Percentiles rank a stretch among this genome's conserved stretches.
These are phyloP conservation scores for Talaromyces rugulosus DNA, from an alignment of 2,329 filamentous ascomycete genomes.

Conservation along the genomic window DNA sequence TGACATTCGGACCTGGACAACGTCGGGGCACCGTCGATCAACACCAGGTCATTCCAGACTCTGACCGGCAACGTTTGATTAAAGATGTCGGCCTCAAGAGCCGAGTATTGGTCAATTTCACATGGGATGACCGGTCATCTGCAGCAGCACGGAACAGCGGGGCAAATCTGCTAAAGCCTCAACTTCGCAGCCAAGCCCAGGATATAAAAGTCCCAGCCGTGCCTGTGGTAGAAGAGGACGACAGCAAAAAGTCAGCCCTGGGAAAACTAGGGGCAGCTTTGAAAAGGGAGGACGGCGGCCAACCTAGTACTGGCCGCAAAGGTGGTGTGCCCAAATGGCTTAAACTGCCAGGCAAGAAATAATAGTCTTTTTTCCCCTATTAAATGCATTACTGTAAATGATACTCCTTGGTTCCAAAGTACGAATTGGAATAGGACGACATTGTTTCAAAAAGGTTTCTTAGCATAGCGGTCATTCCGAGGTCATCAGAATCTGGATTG, in stretches of 20 bases:
- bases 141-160: constrained; percentile 47
- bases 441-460: background rate
- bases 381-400: background rate
- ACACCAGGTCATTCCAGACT: constrained; percentile 33
- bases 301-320: constrained; percentile 28
- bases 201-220: constrained; percentile 63
- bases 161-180: constrained; percentile 56
- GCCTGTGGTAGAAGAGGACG: constrained; percentile 39
- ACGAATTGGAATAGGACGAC: background rate
- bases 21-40: background rate
- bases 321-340: constrained; percentile 64
- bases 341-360: constrained; percentile 69
- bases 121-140: constrained; percentile 66
- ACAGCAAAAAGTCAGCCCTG: constrained; percentile 20
- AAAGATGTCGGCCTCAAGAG: constrained; percentile 66
- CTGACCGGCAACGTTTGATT: constrained; percentile 58
- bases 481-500: background rate
- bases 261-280: constrained; percentile 13
- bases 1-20: constrained; percentile 44
- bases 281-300: constrained; percentile 31
- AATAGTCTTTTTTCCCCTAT: constrained; percentile 40
- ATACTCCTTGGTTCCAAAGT: background rate
- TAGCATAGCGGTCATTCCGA: background rate
- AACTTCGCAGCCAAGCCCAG: constrained; percentile 60
- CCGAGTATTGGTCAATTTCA: constrained; percentile 69